A percentile compares a stretch with the other conserved stretches of the same genome.
phyloP scores from a whole-genome alignment of 148 eudicot species.

The Rhododendron henanense region DNA sequence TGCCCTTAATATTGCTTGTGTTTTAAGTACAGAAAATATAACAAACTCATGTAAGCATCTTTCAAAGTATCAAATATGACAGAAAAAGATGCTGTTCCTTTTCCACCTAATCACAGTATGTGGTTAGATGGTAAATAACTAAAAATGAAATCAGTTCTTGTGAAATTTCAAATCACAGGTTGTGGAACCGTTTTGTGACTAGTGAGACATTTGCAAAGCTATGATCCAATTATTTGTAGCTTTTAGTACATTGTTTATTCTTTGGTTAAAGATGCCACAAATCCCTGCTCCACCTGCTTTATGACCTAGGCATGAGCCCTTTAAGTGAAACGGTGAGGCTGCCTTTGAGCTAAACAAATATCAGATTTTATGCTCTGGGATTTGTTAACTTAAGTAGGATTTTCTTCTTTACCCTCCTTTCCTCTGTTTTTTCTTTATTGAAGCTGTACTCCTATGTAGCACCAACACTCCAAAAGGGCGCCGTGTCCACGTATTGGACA shows the following conservation, averaged over 20 bases:
- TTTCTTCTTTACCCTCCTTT: neutral
- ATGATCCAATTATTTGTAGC: neutral
- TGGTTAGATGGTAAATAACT: neutral
- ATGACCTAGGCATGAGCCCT: neutral
- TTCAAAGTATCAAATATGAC: neutral
- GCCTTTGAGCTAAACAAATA: neutral
- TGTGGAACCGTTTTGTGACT: neutral
- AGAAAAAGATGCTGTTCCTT: neutral
- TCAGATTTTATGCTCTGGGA: neutral
- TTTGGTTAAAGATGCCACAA: neutral
- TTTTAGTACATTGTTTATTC: neutral
- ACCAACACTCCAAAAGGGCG: too few relatives aligned
- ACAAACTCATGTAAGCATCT: neutral
- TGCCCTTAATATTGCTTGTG: neutral
- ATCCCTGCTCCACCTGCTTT: neutral
- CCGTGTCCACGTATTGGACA: too few relatives aligned
- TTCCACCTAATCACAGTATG: neutral
- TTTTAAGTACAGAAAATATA: neutral
- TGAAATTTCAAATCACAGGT: neutral
- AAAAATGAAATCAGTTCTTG: neutral
- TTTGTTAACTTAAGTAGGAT: neutral
- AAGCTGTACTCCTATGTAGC: neutral
- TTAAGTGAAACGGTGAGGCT: neutral
- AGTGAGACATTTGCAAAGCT: neutral
- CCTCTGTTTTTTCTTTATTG: neutral